A percentile compares a stretch with the other conserved stretches of the same genome.
phyloP scores from a whole-genome alignment of 345 rosid genomes.

The Populus davidiana region DNA sequence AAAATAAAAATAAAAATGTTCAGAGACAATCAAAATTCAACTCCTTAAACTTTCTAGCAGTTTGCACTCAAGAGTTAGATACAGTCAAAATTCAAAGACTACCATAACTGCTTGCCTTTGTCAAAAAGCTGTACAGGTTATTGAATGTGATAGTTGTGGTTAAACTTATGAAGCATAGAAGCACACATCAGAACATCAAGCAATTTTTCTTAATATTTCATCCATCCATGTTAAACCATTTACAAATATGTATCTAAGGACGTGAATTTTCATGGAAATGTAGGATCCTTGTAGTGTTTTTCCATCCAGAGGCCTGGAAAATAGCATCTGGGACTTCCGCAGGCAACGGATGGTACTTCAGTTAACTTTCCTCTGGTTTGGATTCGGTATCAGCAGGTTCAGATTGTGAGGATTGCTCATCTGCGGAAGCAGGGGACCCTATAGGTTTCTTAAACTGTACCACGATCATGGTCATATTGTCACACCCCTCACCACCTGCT shows the following conservation, averaged over 20 bases:
- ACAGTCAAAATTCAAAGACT: neutral
- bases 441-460: constrained; percentile 80
- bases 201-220: constrained; percentile 6
- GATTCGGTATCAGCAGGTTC: constrained; percentile 21
- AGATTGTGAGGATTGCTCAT: constrained; percentile 38
- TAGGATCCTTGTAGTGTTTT: neutral
- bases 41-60: too few species aligned
- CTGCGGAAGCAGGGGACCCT: constrained; percentile 22
- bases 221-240: constrained; percentile 11
- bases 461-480: constrained; percentile 97
- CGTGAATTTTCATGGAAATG: neutral
- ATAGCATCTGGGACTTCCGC: too few species aligned
- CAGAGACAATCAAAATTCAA: too few species aligned
- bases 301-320: neutral
- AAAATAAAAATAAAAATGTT: too few species aligned
- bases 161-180: neutral
- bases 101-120: neutral
- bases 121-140: constrained; percentile 29
- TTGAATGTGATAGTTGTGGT: constrained; percentile 6
- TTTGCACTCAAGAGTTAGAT: too few species aligned
- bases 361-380: constrained; percentile 25
- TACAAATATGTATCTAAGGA: constrained; percentile 15
- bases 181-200: constrained; percentile 7
- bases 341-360: constrained; percentile 3
- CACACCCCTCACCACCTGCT: constrained; percentile 85